Base-by-base conservation (phyloP, 371 early-diverging fungal species). In the Globomyces sp. region DNA sequence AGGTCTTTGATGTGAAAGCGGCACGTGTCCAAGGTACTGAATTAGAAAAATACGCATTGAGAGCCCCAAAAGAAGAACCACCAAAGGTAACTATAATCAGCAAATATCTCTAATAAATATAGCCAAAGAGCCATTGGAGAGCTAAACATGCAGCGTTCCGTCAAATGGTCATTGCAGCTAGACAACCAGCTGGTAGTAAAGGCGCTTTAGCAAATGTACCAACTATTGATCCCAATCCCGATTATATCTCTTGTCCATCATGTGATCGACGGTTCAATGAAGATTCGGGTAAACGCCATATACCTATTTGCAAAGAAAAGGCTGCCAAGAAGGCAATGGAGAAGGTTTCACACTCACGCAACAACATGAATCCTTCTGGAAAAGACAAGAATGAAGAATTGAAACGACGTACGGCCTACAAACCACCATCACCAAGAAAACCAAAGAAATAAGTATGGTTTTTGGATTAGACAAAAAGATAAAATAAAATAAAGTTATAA, bases 1-100 rank as follows among this genome's bases (percentile, higher is more conserved):
- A 80, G 64, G 68, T 75, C 2, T 80, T 76, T 68, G 78, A 80
- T 63, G 68, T 74, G 40, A 68, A 66, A 8, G 73, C 72, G 44
- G 75, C 77, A 0, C 66, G 81, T 6, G 72, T 75, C 47, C 72
- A 74, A 42, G 81, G 81, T 2, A 80, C 81, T n/a, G 81, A 80
- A 40, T 55, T 78, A 11, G 81, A 80, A 67, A 74, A 78, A 53
- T 80, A 80, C 64, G 72, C 63, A 0, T 24, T 52, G 45, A 67
- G 68, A 66, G 64, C 63, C 52, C 10, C 13, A 55, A 36, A 2
- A n/a, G 36, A 39, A 43, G 44, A 61, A 49, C 48, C 64, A 5
- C 65, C 40, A 57, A 65, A 44, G 50, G 63, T 46, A 61, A 44
- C 24, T 24, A 24, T 24, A 24, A 24, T 24, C 24, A 24, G 24